A percentile compares a stretch with the other conserved stretches of the same genome.
phyloP scores from a whole-genome alignment of 371 early-diverging fungal genomes.

The Rhizopus microsporus region DNA sequence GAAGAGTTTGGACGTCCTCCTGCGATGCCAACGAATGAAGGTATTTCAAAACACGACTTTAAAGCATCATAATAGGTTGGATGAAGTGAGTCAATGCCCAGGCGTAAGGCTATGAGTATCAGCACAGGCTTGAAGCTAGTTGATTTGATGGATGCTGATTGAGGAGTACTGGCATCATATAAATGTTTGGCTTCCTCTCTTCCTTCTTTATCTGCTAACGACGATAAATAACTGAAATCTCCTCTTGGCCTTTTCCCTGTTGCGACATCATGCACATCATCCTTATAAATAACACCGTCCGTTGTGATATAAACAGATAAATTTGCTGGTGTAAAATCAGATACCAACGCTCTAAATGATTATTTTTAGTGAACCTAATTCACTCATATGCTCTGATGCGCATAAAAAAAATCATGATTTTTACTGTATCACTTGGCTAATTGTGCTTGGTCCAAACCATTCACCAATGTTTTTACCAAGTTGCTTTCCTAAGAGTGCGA shows the following conservation, averaged over 20 bases:
- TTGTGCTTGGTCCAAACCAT: conserved; percentile 96
- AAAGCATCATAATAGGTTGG: conserved; percentile 78
- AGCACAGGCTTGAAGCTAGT: conserved; percentile 64
- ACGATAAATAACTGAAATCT: conserved; percentile 31
- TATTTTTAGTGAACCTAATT: background rate
- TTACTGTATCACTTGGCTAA: conserved; percentile 87
- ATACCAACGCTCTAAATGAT: conserved; percentile 63
- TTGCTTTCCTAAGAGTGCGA: conserved; percentile 84
- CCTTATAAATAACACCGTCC: conserved; percentile 75
- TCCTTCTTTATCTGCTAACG: conserved; percentile 12
- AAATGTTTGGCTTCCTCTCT: conserved; percentile 35
- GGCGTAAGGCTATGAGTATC: conserved; percentile 83
- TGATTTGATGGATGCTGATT: background rate
- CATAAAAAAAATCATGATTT: conserved; percentile 12
- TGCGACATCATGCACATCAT: conserved; percentile 51
- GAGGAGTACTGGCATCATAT: conserved; percentile 28
- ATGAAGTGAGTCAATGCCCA: conserved; percentile 88
- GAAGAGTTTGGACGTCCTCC: conserved; percentile 95
- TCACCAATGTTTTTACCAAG: conserved; percentile 90
- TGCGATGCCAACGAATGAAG: conserved; percentile 86
- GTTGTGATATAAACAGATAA: conserved; percentile 71
- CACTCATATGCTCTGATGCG: conserved; percentile 6
- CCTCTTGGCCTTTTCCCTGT: conserved; percentile 42
- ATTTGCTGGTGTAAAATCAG: conserved; percentile 60
- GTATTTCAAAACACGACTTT: conserved; percentile 76